A percentile compares a stretch with the other conserved stretches of the same genome.
Evolutionary conservation across 164 flowering plant species (phyloP).

Genomic region (Magnolia changhungtana): DNA sequence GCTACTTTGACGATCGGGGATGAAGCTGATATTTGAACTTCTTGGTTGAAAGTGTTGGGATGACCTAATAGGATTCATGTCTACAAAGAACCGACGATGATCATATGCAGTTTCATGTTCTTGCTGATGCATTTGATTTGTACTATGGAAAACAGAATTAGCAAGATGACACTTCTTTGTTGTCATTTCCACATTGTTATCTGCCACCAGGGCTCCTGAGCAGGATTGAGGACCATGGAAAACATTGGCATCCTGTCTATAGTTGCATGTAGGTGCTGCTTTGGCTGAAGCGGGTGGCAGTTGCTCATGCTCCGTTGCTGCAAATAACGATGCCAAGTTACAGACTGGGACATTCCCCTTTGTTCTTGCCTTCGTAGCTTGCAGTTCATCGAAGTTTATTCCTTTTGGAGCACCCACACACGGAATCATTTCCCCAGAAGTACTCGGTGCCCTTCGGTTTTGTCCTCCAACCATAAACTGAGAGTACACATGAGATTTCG

Average conservation of each 20-base stretch:
- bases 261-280: neutral
- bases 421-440: slow-evolving; percentile 3
- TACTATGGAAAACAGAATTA: slow-evolving; percentile 11
- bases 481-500: neutral
- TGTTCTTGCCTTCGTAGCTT: slow-evolving; percentile 33
- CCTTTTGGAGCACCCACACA: slow-evolving; percentile 4
- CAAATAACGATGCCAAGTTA: slow-evolving; percentile 28
- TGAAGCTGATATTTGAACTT: neutral
- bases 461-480: neutral
- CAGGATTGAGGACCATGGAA: slow-evolving; percentile 20
- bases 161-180: slow-evolving; percentile 20
- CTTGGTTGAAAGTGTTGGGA: neutral
- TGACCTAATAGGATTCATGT: slow-evolving; percentile 1
- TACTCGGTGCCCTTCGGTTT: neutral
- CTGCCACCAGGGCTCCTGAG: slow-evolving; percentile 31
- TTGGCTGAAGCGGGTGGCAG: slow-evolving; percentile 8
- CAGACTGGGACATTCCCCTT: slow-evolving; percentile 29
- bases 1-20: neutral
- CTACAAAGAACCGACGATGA: neutral
- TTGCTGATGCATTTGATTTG: slow-evolving; percentile 11
- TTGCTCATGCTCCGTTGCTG: slow-evolving; percentile 17
- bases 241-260: slow-evolving; percentile 12
- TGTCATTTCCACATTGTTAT: slow-evolving; percentile 23
- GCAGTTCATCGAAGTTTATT: slow-evolving; percentile 4
- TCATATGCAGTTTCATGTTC: slow-evolving; percentile 1